phyloP scores from a whole-genome alignment of 805 yeast species.

The Saturnispora halmiae region DNA sequence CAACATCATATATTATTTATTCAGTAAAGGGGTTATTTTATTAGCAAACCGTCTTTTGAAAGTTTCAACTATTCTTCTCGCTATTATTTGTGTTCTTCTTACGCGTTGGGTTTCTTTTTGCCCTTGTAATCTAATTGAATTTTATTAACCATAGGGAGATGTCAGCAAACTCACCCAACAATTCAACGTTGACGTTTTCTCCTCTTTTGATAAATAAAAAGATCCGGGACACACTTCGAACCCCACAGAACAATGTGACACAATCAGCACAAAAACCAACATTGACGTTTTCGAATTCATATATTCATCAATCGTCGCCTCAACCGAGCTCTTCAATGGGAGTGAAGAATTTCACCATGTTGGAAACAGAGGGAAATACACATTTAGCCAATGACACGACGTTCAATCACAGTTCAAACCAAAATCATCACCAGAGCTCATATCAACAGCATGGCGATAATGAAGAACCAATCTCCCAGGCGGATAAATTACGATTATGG shows the following conservation, averaged over 20 bases:
- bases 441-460: constrained; percentile 19
- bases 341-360: not conserved
- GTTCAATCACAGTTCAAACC: not conserved
- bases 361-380: not conserved
- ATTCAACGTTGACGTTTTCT: constrained; percentile 65
- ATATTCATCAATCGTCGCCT: constrained; percentile 15
- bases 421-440: too few species aligned
- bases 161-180: constrained; percentile 42
- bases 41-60: too few species aligned
- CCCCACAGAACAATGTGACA: too few species aligned
- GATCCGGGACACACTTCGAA: constrained; percentile 28
- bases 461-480: constrained; percentile 54
- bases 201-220: constrained; percentile 42
- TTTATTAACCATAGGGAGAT: too few species aligned
- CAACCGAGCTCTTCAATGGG: constrained; percentile 3
- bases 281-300: constrained; percentile 11
- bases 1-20: too few species aligned
- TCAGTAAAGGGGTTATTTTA: too few species aligned
- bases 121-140: not conserved
- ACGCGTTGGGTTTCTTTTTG: not conserved
- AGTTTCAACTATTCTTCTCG: too few species aligned
- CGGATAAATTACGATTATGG: constrained; percentile 83
- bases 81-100: too few species aligned
- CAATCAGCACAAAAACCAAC: constrained; percentile 9
- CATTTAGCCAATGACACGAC: not conserved